phyloP scores from a whole-genome alignment of 2,329 filamentous ascomycete species.

The Aschersonia sp. region DNA sequence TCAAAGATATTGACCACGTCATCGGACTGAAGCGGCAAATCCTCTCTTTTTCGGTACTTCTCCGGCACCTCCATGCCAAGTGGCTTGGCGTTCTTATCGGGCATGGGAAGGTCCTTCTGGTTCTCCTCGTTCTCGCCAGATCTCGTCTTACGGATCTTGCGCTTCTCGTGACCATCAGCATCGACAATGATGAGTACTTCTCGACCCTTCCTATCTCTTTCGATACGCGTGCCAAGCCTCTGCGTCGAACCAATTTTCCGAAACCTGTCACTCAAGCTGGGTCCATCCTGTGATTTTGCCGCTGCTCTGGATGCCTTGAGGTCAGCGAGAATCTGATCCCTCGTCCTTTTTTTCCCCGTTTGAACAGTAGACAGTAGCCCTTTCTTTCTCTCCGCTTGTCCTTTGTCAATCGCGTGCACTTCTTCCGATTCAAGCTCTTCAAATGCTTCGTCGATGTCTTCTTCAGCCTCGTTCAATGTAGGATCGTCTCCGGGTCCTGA shows the following conservation, averaged over 20 bases:
- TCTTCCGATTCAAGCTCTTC: conserved; percentile 41
- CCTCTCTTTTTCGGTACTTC: conserved; percentile 32
- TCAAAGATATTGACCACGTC: conserved; percentile 52
- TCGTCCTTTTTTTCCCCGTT: conserved; percentile 45
- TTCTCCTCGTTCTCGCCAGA: conserved; percentile 21
- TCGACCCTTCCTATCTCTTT: conserved; percentile 44
- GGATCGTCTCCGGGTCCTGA: conserved; percentile 12
- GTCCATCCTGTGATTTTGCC: conserved; percentile 38
- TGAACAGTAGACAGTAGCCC: conserved; percentile 43
- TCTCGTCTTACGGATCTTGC: conserved; percentile 44
- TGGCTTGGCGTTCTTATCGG: conserved; percentile 40
- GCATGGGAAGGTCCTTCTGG: conserved; percentile 31
- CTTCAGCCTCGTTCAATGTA: conserved; percentile 11
- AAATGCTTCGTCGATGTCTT: conserved; percentile 49
- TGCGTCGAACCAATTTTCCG: conserved; percentile 47
- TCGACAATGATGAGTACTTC: conserved; percentile 53
- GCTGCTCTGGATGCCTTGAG: conserved; percentile 48
- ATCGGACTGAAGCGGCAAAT: conserved; percentile 26
- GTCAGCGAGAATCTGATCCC: conserved; percentile 54
- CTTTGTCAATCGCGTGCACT: conserved; percentile 36
- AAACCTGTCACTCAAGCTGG: conserved; percentile 43
- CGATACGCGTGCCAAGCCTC: conserved; percentile 41
- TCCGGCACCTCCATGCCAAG: conserved; percentile 55
- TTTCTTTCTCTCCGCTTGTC: conserved; percentile 40
- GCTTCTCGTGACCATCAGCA: conserved; percentile 51